Evolutionary conservation across 306 rosid species (phyloP).

Genomic region (Betula pendula): DNA sequence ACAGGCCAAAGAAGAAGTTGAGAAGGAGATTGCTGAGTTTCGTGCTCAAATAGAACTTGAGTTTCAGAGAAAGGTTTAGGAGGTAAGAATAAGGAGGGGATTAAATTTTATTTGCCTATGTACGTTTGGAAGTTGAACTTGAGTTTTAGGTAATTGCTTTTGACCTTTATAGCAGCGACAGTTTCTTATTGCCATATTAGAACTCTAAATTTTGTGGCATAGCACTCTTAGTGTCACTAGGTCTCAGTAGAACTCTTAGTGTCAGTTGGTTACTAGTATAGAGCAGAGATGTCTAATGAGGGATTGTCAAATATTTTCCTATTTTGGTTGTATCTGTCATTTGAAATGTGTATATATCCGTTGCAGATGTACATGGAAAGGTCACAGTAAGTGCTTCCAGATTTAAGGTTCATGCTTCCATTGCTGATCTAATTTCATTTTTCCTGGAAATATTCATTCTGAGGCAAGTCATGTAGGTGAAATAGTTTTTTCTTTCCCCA

Average conservation of each 20-base stretch:
- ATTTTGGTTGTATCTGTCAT: neutral
- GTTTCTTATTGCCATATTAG: neutral
- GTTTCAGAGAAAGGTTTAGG: constrained; percentile 75
- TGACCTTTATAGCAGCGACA: no score
- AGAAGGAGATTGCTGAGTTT: constrained; percentile 71
- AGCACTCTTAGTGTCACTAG: neutral
- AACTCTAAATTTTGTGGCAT: no score
- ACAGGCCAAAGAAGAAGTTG: constrained; percentile 95
- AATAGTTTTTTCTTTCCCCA: neutral
- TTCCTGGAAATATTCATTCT: neutral
- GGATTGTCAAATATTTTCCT: no score
- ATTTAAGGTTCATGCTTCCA: neutral
- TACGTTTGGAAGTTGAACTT: no score
- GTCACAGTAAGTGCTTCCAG: no score
- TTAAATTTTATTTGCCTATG: no score
- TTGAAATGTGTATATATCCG: neutral
- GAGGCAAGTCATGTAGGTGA: neutral
- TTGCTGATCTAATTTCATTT: neutral
- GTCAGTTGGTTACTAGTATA: no score
- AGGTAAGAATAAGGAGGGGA: no score
- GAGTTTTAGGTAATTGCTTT: no score
- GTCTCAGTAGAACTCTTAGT: no score
- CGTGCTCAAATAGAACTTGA: constrained; percentile 77
- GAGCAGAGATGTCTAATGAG: no score
- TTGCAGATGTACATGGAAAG: neutral